Percentiles rank a stretch among this genome's conserved stretches.
Conservation (phyloP, 2,329 filamentous ascomycete species). For the Trichophyton benhamiae region DNA sequence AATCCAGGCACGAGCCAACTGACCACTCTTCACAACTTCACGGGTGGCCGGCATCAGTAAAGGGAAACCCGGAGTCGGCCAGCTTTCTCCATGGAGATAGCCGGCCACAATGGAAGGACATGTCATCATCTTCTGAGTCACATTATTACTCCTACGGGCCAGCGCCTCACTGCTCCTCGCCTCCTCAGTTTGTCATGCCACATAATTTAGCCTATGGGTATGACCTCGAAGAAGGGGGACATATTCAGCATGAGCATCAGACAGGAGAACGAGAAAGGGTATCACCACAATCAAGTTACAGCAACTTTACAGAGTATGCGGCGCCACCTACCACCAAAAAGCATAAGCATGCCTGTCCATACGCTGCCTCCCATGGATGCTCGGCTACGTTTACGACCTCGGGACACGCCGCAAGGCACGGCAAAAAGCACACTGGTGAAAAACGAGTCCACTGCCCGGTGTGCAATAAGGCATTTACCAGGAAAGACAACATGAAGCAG, state of each 20-base stretch:
- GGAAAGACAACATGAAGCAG: slow-evolving; percentile 60
- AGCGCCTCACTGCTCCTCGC: background rate
- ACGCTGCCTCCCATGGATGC: slow-evolving; percentile 48
- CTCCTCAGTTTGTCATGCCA: background rate
- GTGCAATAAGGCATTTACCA: slow-evolving; percentile 55
- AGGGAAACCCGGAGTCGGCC: background rate
- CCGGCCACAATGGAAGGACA: background rate
- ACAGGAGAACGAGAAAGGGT: slow-evolving; percentile 17
- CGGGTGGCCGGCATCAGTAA: background rate
- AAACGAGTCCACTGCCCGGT: slow-evolving; percentile 56
- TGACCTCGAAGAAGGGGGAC: background rate
- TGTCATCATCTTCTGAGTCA: background rate
- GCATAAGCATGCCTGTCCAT: slow-evolving; percentile 55
- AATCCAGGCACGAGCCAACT: slow-evolving; percentile 1
- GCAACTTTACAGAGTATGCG: slow-evolving; percentile 17
- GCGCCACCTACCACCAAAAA: slow-evolving; percentile 32
- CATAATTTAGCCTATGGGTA: background rate
- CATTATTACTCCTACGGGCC: background rate
- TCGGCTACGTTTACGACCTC: slow-evolving; percentile 54
- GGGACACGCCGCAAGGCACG: slow-evolving; percentile 54
- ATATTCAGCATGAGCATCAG: background rate
- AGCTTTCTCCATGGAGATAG: background rate
- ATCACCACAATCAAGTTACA: slow-evolving; percentile 19
- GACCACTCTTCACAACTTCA: slow-evolving; percentile 8
- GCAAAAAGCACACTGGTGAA: slow-evolving; percentile 57